Base-by-base conservation (phyloP, 192 early-diverging fungal species). In the Kappamyces sp. region DNA sequence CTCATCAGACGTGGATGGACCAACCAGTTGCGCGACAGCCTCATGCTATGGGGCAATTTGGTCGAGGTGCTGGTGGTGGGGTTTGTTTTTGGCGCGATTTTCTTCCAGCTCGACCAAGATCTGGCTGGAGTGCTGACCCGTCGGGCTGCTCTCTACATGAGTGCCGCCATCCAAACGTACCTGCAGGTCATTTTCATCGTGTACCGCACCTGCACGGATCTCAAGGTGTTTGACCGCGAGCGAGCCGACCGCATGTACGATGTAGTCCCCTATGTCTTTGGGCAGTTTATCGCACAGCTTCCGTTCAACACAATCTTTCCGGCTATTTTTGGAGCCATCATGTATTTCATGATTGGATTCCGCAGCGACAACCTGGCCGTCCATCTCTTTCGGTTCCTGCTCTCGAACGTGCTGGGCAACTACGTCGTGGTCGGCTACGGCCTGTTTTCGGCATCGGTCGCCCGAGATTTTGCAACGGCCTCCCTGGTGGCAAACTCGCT, bases 141-240 rank as follows among this genome's bases (percentile, higher is more conserved):
- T 23, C 60, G 71, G 43, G 41, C 67, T 2, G 47, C 61, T 6
- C 48, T 78, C 23, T 73, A 72, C 58, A 68, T 65, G 32, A 33
- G 47, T 35, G 37, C 61, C 8, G 50, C 63, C 33, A 67, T 72
- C 47, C 67, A 73, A 40, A 72, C 61, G 36, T 78, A 75, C 60
- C 59, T 78, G 23, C 58, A 61, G 9, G 40, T 78, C 7, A 78
- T 72, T 64, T 74, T 73, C 48, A 59, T 70, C 51, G 52, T 73
- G 31, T 72, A 74, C 64, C 74, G 74, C 42, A 55, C 71, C 5
- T 53, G 55, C 31, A 36, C 47, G 43, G 72, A 75, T 39, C 67
- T 78, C 58, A 53, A 69, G 41, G 73, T 78, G 5, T 78, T 78
- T 63, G 76, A 78, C 49, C 51, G 71, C 8, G 76, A 78, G 40